These are phyloP conservation scores for Zangia roseola DNA, from an alignment of 768 basidiomycete species.

Conservation along the genomic window DNA sequence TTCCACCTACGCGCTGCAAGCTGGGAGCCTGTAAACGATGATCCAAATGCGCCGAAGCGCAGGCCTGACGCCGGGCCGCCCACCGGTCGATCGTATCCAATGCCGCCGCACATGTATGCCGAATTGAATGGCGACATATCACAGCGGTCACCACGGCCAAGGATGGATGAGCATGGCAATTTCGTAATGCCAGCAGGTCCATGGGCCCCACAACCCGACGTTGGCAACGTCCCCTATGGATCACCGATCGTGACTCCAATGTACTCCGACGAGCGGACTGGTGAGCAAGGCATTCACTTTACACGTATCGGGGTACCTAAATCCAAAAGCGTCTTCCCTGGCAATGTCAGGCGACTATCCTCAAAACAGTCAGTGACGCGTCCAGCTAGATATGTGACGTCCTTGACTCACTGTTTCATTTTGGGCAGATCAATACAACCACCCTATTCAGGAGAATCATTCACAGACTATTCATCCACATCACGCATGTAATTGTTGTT, in stretches of 20 bases:
- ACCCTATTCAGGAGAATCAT: conserved; percentile 35
- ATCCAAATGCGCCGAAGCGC: conserved; percentile 36
- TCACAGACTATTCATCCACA: conserved; percentile 28
- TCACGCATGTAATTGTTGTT: conserved; percentile 33
- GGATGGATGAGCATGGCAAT: conserved; percentile 32
- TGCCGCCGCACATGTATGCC: conserved; percentile 33
- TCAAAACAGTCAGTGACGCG: conserved; percentile 40
- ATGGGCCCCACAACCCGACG: conserved; percentile 36
- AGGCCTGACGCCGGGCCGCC: conserved; percentile 34
- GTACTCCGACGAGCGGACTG: conserved; percentile 58
- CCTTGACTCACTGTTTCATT: conserved; percentile 16
- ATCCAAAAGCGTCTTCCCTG: conserved; percentile 23
- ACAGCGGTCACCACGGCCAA: conserved; percentile 24
- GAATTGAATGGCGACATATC: conserved; percentile 35
- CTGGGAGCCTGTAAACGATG: conserved; percentile 46
- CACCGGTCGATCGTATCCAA: conserved; percentile 35
- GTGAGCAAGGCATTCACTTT: conserved; percentile 35
- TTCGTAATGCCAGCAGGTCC: conserved; percentile 29
- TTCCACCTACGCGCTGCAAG: conserved; percentile 63
- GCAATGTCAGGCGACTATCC: conserved; percentile 45
- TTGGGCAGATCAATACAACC: conserved; percentile 31
- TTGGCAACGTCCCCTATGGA: conserved; percentile 39
- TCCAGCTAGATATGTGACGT: conserved; percentile 3
- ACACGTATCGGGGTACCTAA: conserved; percentile 13
- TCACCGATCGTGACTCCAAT: conserved; percentile 44